Base-by-base conservation (phyloP, 2,329 filamentous ascomycete genomes). In the Talaromyces funiculosus region DNA sequence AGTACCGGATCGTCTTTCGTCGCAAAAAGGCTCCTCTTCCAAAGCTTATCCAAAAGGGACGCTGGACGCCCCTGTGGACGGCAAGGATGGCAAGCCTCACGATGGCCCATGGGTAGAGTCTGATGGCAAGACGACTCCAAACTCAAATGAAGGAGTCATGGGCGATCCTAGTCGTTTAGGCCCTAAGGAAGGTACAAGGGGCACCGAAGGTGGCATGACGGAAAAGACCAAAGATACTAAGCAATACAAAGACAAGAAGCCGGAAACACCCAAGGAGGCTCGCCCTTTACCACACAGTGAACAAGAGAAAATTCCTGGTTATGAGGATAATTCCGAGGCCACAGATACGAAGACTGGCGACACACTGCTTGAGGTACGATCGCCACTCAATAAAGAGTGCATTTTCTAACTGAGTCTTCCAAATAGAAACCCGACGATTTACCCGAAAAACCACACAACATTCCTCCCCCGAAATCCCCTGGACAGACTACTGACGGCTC, bases 61-160 rank as follows among this genome's bases (percentile, higher is more conserved):
- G 56, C 92, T 92, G 73, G 88, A 94, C 78, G 90, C 90, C 60
- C 93, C 93, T 0, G 88, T 97, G 20, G 94, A 97, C 72, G 92
- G 92, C 49, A 88, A 89, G 68, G 94, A 97, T 77, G 94, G 94
- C 53, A 94, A 92, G 77, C 94, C 94, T 51, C 93, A 97, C 72
- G 85, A 88, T 20, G 94, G 94, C 1, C 94, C 94, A 1, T 87
- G 84, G 70, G 77, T 81, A 49, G 79, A 81, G 64, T 80, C 78
- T 5, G 71, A 73, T 59, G 75, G 75, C 9, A 69, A 71, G 37
- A 58, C 67, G 40, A 79, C 84, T 26, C 81, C 83, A 3, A 76
- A 82, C 63, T 82, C 80, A 37, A 83, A 85, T 62, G 83, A 96
- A 71, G 91, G 92, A 42, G 91, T 97, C 61, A 97, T 97, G 93